phyloP scores from a whole-genome alignment of 2,329 filamentous ascomycete genomes.

The Ilyonectria sp. region DNA sequence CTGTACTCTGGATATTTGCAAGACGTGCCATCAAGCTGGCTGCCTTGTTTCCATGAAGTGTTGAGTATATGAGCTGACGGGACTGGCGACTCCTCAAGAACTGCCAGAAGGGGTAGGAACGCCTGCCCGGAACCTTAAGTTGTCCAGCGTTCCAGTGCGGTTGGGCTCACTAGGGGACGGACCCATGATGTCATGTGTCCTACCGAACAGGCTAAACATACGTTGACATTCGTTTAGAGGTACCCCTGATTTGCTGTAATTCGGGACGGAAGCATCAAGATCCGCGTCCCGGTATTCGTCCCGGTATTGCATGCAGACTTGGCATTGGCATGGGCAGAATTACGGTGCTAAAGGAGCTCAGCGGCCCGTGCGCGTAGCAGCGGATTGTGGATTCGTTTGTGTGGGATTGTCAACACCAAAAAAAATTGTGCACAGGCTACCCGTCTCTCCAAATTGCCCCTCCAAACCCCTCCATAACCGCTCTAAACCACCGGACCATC shows the following conservation, averaged over 20 bases:
- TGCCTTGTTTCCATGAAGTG: constrained; percentile 18
- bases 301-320: constrained; percentile 1
- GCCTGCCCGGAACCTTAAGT: constrained; percentile 17
- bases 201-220: background rate
- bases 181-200: constrained; percentile 47
- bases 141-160: constrained; percentile 6
- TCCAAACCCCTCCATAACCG: constrained; percentile 50
- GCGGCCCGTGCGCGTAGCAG: constrained; percentile 21
- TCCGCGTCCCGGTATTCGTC: background rate
- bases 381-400: background rate
- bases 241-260: background rate
- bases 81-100: constrained; percentile 2
- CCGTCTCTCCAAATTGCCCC: constrained; percentile 45
- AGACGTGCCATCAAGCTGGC: constrained; percentile 32
- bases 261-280: constrained; percentile 1
- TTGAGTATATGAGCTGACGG: background rate
- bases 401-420: constrained; percentile 48
- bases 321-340: constrained; percentile 2
- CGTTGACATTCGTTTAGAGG: background rate
- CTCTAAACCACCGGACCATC: constrained; percentile 10
- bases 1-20: constrained; percentile 15
- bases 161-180: constrained; percentile 28
- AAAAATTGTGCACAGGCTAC: constrained; percentile 46
- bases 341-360: background rate
- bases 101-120: constrained; percentile 9